A percentile compares a stretch with the other conserved stretches of the same genome.
phyloP scores from a whole-genome alignment of 352 stramenopile species.

The Saprolegnia diclina region DNA sequence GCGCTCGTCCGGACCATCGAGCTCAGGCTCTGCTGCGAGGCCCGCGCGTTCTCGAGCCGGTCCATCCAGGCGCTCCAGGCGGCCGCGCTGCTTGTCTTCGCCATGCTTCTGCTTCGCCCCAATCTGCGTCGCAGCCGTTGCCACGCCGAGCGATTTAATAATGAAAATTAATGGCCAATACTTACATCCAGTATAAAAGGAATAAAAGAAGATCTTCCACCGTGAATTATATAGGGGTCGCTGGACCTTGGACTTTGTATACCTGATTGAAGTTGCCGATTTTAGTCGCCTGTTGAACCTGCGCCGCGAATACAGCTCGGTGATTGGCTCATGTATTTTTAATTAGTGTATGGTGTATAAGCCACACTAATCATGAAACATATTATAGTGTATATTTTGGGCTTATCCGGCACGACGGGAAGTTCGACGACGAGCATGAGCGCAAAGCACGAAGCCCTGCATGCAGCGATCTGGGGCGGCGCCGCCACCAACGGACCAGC shows the following conservation, averaged over 20 bases:
- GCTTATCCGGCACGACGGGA: too few species aligned
- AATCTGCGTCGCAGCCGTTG: background rate
- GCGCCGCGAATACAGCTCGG: background rate
- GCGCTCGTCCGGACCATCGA: slow-evolving; percentile 66
- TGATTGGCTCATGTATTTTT: too few species aligned
- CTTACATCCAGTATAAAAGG: background rate
- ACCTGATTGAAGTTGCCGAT: background rate
- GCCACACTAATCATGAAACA: too few species aligned
- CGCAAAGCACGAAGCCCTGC: slow-evolving; percentile 8
- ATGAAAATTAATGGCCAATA: background rate
- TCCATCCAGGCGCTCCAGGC: slow-evolving; percentile 79
- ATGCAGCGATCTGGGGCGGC: slow-evolving; percentile 1
- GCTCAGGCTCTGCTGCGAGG: slow-evolving; percentile 55
- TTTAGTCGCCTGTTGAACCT: background rate
- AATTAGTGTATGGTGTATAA: too few species aligned
- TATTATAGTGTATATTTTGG: too few species aligned
- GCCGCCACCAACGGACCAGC: background rate
- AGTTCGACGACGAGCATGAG: too few species aligned
- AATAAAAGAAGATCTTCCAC: background rate
- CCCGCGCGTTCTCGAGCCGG: slow-evolving; percentile 64
- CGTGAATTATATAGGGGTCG: background rate
- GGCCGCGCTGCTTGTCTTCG: slow-evolving; percentile 34
- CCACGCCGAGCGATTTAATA: too few species aligned
- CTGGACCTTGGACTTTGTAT: slow-evolving; percentile 9
- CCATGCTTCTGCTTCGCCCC: slow-evolving; percentile 10